Percentiles rank a stretch among this genome's conserved stretches.
phyloP scores from a whole-genome alignment of 306 rosid species.

The Prunus armeniaca region DNA sequence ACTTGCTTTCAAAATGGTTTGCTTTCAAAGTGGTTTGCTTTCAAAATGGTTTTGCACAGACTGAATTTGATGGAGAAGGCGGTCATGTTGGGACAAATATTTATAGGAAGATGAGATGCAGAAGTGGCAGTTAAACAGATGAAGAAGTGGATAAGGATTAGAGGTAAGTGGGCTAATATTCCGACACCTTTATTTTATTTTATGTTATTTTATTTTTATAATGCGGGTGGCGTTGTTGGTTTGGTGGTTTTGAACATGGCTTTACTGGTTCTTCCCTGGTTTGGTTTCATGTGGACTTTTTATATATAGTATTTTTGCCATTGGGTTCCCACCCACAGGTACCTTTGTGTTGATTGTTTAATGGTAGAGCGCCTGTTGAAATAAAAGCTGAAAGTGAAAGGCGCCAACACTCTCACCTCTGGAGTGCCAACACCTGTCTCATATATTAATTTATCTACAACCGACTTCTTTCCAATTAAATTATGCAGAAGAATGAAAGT shows the following conservation, averaged over 20 bases:
- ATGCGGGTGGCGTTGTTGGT: background rate
- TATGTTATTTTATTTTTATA: background rate
- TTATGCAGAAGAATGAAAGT: too few species aligned
- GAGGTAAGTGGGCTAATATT: background rate
- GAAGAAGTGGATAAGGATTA: background rate
- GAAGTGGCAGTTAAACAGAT: background rate
- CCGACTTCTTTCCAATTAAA: too few species aligned
- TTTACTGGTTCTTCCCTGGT: background rate
- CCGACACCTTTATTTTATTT: background rate
- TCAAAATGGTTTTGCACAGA: background rate
- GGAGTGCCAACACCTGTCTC: background rate
- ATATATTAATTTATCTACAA: too few species aligned
- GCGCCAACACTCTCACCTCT: background rate
- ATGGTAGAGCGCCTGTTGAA: background rate
- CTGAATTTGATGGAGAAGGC: background rate
- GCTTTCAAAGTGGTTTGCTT: background rate
- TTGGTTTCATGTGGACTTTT: background rate
- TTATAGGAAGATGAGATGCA: background rate
- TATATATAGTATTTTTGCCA: too few species aligned
- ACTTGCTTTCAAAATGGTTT: background rate
- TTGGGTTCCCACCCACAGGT: background rate
- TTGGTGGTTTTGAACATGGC: constrained; percentile 9
- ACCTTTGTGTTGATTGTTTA: background rate
- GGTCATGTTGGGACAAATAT: background rate
- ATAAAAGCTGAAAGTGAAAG: background rate